Conservation (phyloP, 352 stramenopile species). For the Achlya hypogyna region DNA sequence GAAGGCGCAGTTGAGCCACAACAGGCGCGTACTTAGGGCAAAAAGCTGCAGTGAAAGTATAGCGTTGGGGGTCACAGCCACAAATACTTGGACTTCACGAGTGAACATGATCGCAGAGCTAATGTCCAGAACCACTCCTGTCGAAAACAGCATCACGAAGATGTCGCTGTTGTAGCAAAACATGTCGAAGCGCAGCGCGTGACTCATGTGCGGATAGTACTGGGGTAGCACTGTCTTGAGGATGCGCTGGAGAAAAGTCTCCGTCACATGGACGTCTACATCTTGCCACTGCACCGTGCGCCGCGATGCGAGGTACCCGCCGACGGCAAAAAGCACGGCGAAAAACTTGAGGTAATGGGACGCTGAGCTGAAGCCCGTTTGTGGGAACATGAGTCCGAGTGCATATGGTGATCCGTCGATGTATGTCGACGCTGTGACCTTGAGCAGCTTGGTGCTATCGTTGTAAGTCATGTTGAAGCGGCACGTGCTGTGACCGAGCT, state of each 20-base stretch:
- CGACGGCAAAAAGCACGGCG: neutral
- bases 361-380: neutral
- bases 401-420: neutral
- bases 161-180: constrained; percentile 20
- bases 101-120: neutral
- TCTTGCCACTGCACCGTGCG: constrained; percentile 6
- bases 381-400: neutral
- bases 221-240: neutral
- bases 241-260: neutral
- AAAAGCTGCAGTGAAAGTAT: neutral
- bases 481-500: neutral
- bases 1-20: constrained; percentile 6
- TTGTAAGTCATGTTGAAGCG: neutral
- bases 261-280: neutral
- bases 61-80: neutral
- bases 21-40: neutral
- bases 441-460: neutral
- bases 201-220: constrained; percentile 8
- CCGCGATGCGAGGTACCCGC: constrained; percentile 1
- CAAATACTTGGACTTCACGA: neutral
- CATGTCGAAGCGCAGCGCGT: constrained; percentile 10
- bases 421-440: neutral
- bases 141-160: neutral
- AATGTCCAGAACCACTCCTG: neutral
- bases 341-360: neutral